These are phyloP conservation scores for Colletotrichum lentis DNA, from an alignment of 2,329 filamentous ascomycete genomes.

Conservation along the genomic window DNA sequence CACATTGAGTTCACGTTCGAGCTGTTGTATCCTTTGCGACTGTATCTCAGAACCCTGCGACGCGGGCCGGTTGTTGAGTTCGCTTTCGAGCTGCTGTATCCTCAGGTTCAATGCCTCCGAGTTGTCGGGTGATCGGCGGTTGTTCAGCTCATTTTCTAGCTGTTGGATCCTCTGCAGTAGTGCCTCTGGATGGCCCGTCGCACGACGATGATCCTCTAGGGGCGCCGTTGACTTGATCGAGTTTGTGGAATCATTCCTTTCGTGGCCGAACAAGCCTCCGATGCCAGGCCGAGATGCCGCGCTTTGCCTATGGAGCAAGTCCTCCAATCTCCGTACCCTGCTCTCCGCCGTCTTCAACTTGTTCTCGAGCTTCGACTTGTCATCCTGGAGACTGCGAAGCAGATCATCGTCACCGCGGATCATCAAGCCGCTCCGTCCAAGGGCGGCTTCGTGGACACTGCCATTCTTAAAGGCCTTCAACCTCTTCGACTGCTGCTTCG, in stretches of 20 bases:
- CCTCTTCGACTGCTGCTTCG: slow-evolving; percentile 84
- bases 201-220: slow-evolving; percentile 55
- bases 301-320: slow-evolving; percentile 85
- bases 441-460: slow-evolving; percentile 87
- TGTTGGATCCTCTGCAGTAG: slow-evolving; percentile 61
- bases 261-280: slow-evolving; percentile 63
- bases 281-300: slow-evolving; percentile 63
- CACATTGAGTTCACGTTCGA: slow-evolving; percentile 66
- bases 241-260: slow-evolving; percentile 59
- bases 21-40: slow-evolving; percentile 60
- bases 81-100: slow-evolving; percentile 69
- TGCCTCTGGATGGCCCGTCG: slow-evolving; percentile 57
- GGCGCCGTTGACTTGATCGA: slow-evolving; percentile 55
- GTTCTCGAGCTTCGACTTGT: slow-evolving; percentile 78
- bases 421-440: slow-evolving; percentile 86
- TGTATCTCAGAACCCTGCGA: slow-evolving; percentile 57
- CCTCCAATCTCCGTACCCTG: slow-evolving; percentile 88
- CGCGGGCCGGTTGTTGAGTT: slow-evolving; percentile 53
- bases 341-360: slow-evolving; percentile 86
- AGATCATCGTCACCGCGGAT: slow-evolving; percentile 89
- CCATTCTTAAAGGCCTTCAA: slow-evolving; percentile 96
- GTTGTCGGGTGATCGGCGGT: slow-evolving; percentile 57
- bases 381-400: slow-evolving; percentile 78
- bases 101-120: slow-evolving; percentile 57
- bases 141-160: slow-evolving; percentile 66